Base-by-base conservation (phyloP, 1,284 basidiomycete genomes). In the Ceratobasidium sp. region DNA sequence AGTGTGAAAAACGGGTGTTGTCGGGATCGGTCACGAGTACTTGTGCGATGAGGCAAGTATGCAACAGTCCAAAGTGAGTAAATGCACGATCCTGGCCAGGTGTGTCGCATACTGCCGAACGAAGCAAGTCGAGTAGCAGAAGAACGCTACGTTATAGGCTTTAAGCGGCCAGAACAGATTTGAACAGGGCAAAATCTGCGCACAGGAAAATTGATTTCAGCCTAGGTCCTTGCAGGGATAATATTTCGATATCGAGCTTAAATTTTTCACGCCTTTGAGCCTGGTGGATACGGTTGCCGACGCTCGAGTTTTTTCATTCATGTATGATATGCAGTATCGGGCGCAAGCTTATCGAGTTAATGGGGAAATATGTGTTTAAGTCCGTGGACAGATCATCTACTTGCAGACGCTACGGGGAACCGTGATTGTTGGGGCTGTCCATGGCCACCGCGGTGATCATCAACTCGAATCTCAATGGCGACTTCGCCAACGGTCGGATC, bases 351-450 rank as follows among this genome's bases (percentile, higher is more conserved):
- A n/a, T 54, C 53, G 28, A 12, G 14, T 33, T 54, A 25, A 14
- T 54, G 28, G 44, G 30, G 25, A 30, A 14, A 12, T 23, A 23
- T 54, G 25, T 12, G 28, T 38, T 38, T 38, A 38, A 38, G 36
- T 38, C 36, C 36, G 36, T 7, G 8, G 36, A 9, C 36, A 11
- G 8, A 3, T 3, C 11, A 8, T 11, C 36, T 3, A 11, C 8
- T 38, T 38, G 36, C 36, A 11, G 36, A 9, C 8, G 8, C n/a
- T n/a, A 38, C 36, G 53, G 30, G 25, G 53, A 14, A 5, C 53
- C 25, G 53, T 54, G 53, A 54, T 54, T 54, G 25, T 54, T 54
- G 53, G 53, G 53, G 53, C 53, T 54, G 36, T 54, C 53, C 16
- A 33, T 54, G 53, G 33, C n/a, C 28, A 28, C 23, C 21, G 25